A percentile compares a stretch with the other conserved stretches of the same genome.
Evolutionary conservation across 2,329 filamentous ascomycete species (phyloP).

Genomic region (Botrytis cinerea): DNA sequence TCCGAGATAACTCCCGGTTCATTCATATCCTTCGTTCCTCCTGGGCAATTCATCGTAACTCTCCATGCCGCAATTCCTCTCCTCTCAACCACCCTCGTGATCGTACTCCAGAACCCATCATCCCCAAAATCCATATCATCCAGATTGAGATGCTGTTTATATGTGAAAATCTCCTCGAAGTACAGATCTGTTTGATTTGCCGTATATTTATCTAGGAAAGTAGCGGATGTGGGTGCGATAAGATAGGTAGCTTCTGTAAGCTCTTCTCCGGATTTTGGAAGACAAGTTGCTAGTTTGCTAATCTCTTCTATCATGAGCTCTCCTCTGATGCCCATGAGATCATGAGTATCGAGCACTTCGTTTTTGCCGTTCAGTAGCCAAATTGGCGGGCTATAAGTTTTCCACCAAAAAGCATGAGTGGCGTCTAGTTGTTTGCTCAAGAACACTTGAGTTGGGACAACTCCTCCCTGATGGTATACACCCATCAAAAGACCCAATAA

Average conservation of each 20-base stretch:
- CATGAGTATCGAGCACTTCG: slow-evolving; percentile 66
- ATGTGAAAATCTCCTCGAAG: slow-evolving; percentile 71
- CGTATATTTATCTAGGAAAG: slow-evolving; percentile 66
- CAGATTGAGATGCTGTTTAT: slow-evolving; percentile 69
- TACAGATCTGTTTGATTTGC: slow-evolving; percentile 49
- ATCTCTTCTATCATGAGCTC: slow-evolving; percentile 61
- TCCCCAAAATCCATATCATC: slow-evolving; percentile 80
- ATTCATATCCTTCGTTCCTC: slow-evolving; percentile 1
- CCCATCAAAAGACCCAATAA: slow-evolving; percentile 73
- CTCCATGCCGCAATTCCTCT: slow-evolving; percentile 64
- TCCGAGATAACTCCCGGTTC: neutral
- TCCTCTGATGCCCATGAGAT: slow-evolving; percentile 72
- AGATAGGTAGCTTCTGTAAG: slow-evolving; percentile 63
- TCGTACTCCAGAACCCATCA: slow-evolving; percentile 72
- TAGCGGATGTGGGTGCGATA: slow-evolving; percentile 72
- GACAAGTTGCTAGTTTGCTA: slow-evolving; percentile 60
- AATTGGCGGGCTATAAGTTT: slow-evolving; percentile 78
- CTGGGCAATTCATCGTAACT: slow-evolving; percentile 48
- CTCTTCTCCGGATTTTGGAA: slow-evolving; percentile 58
- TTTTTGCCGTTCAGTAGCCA: slow-evolving; percentile 80
- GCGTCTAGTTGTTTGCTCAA: slow-evolving; percentile 67
- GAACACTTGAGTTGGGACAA: slow-evolving; percentile 74
- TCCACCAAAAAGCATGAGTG: slow-evolving; percentile 75
- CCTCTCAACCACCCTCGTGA: slow-evolving; percentile 66
- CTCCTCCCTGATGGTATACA: slow-evolving; percentile 78